A percentile compares a stretch with the other conserved stretches of the same genome.
Evolutionary conservation across 192 early-diverging fungal genomes (phyloP).

Genomic region (Podila horticola): DNA sequence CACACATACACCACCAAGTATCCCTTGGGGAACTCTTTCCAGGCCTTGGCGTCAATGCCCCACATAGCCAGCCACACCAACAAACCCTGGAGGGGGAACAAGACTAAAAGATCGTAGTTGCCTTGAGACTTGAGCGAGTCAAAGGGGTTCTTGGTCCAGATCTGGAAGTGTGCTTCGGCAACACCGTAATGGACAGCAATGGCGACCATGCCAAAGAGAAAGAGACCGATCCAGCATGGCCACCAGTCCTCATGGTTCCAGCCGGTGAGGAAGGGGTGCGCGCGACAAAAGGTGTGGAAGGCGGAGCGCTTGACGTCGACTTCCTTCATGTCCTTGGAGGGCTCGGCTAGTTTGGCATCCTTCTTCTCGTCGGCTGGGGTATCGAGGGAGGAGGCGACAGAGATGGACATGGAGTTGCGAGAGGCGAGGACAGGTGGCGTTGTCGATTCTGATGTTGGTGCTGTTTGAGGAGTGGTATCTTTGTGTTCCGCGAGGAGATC

Average conservation of each 20-base stretch:
- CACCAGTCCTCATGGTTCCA: slow-evolving; percentile 69
- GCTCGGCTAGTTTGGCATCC: neutral
- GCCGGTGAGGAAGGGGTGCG: slow-evolving; percentile 55
- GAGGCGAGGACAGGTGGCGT: neutral
- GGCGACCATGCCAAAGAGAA: slow-evolving; percentile 57
- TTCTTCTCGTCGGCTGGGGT: neutral
- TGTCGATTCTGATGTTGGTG: neutral
- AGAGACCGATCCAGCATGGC: slow-evolving; percentile 65
- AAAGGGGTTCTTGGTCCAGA: slow-evolving; percentile 59
- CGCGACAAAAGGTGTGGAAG: slow-evolving; percentile 4
- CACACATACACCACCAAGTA: slow-evolving; percentile 56
- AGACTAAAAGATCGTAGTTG: slow-evolving; percentile 54
- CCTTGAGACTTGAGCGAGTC: slow-evolving; percentile 40
- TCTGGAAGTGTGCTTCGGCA: slow-evolving; percentile 53
- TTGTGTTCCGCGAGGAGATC: slow-evolving; percentile 3
- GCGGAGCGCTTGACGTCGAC: neutral
- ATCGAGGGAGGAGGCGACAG: slow-evolving; percentile 1
- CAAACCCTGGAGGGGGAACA: slow-evolving; percentile 57
- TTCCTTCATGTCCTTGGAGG: neutral
- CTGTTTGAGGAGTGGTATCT: neutral
- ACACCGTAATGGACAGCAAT: slow-evolving; percentile 53
- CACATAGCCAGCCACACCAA: slow-evolving; percentile 57
- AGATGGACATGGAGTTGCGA: slow-evolving; percentile 5
- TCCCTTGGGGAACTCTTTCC: slow-evolving; percentile 53
- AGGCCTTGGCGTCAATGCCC: slow-evolving; percentile 32